These are phyloP conservation scores for Fusarium succisae DNA, from an alignment of 2,329 filamentous ascomycete genomes.

Conservation along the genomic window DNA sequence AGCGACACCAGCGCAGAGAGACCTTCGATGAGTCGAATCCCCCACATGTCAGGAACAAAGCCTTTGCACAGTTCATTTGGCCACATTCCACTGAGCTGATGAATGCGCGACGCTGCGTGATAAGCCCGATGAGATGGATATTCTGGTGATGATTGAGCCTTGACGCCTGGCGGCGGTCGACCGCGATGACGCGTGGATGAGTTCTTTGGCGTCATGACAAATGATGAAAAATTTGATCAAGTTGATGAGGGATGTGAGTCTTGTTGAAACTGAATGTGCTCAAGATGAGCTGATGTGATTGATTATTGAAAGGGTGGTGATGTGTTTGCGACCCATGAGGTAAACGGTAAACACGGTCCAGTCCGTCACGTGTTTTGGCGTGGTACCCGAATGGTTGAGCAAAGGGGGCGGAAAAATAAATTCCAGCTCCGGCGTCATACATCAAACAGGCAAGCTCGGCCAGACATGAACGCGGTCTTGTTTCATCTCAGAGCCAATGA, in stretches of 20 bases:
- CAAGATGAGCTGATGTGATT: background rate
- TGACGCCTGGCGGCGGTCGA: too few species aligned
- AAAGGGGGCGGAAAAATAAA: constrained; percentile 1
- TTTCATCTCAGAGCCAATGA: background rate
- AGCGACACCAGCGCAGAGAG: background rate
- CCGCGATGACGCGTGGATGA: background rate
- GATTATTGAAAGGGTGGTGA: background rate
- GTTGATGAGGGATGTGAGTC: background rate
- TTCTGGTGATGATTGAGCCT: background rate
- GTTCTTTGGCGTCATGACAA: background rate
- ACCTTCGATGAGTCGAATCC: background rate
- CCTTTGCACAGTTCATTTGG: background rate
- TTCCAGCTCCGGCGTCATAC: background rate
- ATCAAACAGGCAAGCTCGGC: background rate
- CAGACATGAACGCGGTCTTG: background rate
- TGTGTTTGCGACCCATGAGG: background rate
- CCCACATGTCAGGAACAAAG: background rate
- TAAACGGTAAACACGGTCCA: constrained; percentile 1
- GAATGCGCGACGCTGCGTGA: background rate
- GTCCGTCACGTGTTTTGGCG: background rate
- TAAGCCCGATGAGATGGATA: background rate
- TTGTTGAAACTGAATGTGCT: background rate
- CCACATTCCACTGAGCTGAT: background rate
- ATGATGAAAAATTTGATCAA: background rate
- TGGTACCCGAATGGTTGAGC: background rate